Base-by-base conservation (phyloP, 805 yeast genomes). In the Nakazawaea laoshanensis region DNA sequence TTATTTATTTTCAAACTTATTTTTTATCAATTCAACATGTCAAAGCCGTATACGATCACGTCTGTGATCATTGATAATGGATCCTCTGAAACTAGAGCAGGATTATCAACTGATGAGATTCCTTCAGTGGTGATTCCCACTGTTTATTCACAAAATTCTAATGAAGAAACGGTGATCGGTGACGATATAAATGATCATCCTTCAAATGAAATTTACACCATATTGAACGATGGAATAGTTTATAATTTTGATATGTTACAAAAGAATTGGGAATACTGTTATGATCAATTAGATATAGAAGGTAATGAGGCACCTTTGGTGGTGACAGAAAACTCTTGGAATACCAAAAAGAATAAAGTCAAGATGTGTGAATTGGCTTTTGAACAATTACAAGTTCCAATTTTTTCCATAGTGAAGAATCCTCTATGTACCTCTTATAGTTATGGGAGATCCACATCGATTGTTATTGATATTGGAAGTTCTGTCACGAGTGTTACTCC, bases 391-490 rank as follows among this genome's bases (percentile, higher is more conserved):
- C 60, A 75, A 30, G 84, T 84, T 8, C 95, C 95, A 1, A 68
- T 81, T 7, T 74, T 88, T 46, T 77, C 86, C 17, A 59, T 87
- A 27, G 70, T 83, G 15, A 78, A 82, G 49, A 71, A 77, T 24
- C 94, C 95, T 5, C 57, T 88, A 35, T 82, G 89, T 22, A 77
- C 77, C 30, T 70, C 84, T 3, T 79, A 81, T 50, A 78, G 87
- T n/a, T 63, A 77, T 42, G 89, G 94, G 2, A 75, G 77, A 48
- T 69, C 83, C 17, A 77, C 81, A 8, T 86, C 89, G 4, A 62
- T 88, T 38, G 84, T 87, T 7, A 67, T 87, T 17, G 95, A 88
- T 50, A 56, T 87, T 28, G 96, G 95, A 3, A 65, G 82, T 7
- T 64, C 79, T 3, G 70, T 73, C 4, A 67, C 79, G 12, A 67